phyloP scores from a whole-genome alignment of 176 grass and related monocot species.

The Oryza longistaminata region DNA sequence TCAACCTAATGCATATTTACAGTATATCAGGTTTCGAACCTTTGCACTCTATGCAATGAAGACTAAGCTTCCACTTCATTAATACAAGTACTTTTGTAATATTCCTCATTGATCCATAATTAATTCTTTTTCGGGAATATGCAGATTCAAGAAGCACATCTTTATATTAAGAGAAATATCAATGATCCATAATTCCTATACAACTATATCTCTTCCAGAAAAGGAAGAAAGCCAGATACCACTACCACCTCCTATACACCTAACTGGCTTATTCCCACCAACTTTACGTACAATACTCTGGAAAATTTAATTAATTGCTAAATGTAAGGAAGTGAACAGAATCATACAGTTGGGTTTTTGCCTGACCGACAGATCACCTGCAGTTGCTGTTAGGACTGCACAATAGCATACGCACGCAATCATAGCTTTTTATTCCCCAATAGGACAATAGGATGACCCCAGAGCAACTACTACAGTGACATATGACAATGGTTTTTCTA shows the following conservation, averaged over 20 bases:
- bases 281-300: conserved; percentile 14
- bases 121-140: too few species aligned
- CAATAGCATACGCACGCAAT: background rate
- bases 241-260: conserved; percentile 14
- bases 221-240: background rate
- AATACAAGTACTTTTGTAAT: background rate
- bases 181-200: background rate
- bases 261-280: conserved; percentile 19
- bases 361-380: background rate
- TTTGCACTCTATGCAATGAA: background rate
- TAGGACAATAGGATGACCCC: too few species aligned
- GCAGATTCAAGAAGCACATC: too few species aligned
- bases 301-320: background rate
- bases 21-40: background rate
- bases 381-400: background rate
- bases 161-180: too few species aligned
- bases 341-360: conserved; percentile 4
- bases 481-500: too few species aligned
- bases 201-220: background rate
- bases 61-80: background rate
- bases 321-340: background rate
- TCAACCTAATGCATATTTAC: background rate
- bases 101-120: conserved; percentile 10
- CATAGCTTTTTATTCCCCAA: too few species aligned
- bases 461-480: too few species aligned